Base-by-base conservation (phyloP, 225 moss, liverwort and hornwort genomes). In the Bryum argenteum region DNA sequence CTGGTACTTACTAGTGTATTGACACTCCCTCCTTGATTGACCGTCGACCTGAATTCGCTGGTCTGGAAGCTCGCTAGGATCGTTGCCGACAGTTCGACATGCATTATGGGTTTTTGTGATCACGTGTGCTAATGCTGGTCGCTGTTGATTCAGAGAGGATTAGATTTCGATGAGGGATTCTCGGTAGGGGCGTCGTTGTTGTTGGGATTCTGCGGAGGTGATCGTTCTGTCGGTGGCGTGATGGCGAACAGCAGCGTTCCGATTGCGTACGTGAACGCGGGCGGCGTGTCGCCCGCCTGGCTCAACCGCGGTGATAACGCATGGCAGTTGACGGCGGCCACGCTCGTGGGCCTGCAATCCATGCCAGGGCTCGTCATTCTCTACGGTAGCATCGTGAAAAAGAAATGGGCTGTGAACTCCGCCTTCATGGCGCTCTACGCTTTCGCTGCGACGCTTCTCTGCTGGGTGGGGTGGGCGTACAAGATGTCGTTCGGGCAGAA, bases 351-450 rank as follows among this genome's bases (percentile, higher is more conserved):
- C 2, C 37, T 86, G 28, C 86, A 86, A 20, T 70, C 65, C 58
- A 77, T 86, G 71, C 86, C 86, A 0, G 86, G 86, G 1, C 50
- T 83, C 0, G 55, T 55, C 10, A 80, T 83, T 19, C 73, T 83
- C 1, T 83, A 83, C 56, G 80, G 83, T 13, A 80, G 77, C 48
- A 83, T 83, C n/a, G 80, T 83, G 67, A 83, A 83, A 73, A 83
- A 83, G 67, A 83, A 83, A 63, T 83, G 79, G 76, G 83, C 83
- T 0, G 83, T 83, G 33, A 83, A 79, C 65, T 83, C 80, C 0
- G 86, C 86, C 6, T 86, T 86, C 83, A 86, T 86, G 86, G 86
- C 86, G 0, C 62, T 86, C 20, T 86, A 86, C 69, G 86, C 86
- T 0, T 86, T 86, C 61, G 83, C 86, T 2, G 85, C 85, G 19